Base-by-base conservation (phyloP, 106 monocot species). In the Acorus calamus region DNA sequence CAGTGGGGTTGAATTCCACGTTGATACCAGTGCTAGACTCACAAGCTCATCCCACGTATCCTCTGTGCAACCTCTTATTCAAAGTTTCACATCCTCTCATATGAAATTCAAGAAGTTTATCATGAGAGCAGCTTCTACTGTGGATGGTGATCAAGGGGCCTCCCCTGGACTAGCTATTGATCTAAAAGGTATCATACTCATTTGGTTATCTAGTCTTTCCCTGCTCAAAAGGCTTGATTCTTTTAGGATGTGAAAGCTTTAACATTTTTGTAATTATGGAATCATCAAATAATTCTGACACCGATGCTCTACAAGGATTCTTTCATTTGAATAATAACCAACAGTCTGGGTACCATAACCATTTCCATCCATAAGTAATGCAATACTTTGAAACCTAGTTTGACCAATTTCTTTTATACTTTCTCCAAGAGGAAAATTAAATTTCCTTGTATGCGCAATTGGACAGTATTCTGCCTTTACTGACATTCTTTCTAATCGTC, bases 101-200 rank as follows among this genome's bases (percentile, higher is more conserved):
- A 57, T 72, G 62, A 81, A 61, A 10, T 42, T 53, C 11, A 58
- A 42, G 58, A 67, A 69, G 46, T 53, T 75, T 46, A 49, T 73
- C 48, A 73, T 71, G 0, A 88, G 82, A 67, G 88, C 92, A 12
- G 78, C 85, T 79, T 73, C 28, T 28, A 28, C 75, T 54, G 61
- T 50, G 7, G 82, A 76, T 47, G 78, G 57, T 60, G 80, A 76
- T 48, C 61, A 61, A 55, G 56, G 51, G 50, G 68, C 12, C 52
- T 12, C 74, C n/a, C 42, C 68, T 10, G 85, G 84, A 49, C 66
- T 92, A 66, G 71, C 87, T 6, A 85, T 92, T 64, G 92, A 92
- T 73, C 67, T 88, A 7, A 84, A 76, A 76, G 88, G 88, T 83
- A 62, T 50, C 14, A 2, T 46, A 3, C 41, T 2, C 46, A 43